Evolutionary conservation across 192 early-diverging fungal species (phyloP).

Genomic region (Coemansia sp.): DNA sequence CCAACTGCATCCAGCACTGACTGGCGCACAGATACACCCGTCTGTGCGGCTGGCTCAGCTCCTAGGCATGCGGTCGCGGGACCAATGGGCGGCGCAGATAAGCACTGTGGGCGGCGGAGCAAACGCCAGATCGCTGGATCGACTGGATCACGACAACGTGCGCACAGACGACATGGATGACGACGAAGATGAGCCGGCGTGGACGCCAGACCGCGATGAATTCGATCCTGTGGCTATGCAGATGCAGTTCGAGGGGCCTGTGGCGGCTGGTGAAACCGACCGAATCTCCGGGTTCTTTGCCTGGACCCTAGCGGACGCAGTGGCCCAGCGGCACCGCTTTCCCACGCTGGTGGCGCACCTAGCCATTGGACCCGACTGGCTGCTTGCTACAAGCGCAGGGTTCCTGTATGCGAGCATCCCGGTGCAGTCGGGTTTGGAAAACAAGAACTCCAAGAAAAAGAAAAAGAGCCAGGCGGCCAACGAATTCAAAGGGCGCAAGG

Average conservation of each 20-base stretch:
- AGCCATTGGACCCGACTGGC: slow-evolving; percentile 10
- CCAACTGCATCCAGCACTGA: slow-evolving; percentile 17
- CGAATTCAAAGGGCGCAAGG: no score
- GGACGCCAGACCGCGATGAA: background rate
- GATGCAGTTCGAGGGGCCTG: background rate
- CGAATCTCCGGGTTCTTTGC: slow-evolving; percentile 9
- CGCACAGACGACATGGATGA: background rate
- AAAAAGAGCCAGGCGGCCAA: no score
- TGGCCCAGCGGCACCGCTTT: background rate
- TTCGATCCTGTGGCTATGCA: background rate
- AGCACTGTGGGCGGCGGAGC: slow-evolving; percentile 2
- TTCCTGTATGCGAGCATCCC: no score
- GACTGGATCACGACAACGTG: slow-evolving; percentile 13
- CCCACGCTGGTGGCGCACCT: slow-evolving; percentile 32
- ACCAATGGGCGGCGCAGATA: slow-evolving; percentile 15
- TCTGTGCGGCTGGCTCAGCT: slow-evolving; percentile 14
- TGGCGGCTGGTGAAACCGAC: slow-evolving; percentile 3
- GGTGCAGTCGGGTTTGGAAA: no score
- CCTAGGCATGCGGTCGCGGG: slow-evolving; percentile 11
- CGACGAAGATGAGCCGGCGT: background rate
- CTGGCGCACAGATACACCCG: background rate
- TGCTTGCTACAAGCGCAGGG: slow-evolving; percentile 22
- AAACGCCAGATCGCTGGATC: background rate
- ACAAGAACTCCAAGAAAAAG: background rate
- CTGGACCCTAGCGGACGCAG: slow-evolving; percentile 7